Conservation (phyloP, 768 basidiomycete genomes). For the Pisolithus albus region DNA sequence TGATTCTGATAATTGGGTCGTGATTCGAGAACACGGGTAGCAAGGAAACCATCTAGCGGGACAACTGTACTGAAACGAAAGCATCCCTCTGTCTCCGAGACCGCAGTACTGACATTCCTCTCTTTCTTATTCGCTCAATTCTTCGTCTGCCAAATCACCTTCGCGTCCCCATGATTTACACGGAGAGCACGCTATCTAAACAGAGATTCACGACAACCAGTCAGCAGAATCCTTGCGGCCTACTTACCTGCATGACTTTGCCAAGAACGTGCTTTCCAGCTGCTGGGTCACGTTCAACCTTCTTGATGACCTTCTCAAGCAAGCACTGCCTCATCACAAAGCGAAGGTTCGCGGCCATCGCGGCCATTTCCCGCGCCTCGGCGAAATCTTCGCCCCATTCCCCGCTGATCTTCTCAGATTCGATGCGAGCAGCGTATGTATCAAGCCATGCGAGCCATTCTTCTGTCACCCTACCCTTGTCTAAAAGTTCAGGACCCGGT, state of each 20-base stretch:
- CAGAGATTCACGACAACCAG: neutral
- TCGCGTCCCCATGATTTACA: conserved; percentile 87
- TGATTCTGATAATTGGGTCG: too few relatives aligned
- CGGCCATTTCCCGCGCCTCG: conserved; percentile 41
- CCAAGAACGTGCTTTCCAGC: conserved; percentile 63
- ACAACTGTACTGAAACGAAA: conserved; percentile 75
- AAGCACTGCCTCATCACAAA: conserved; percentile 96
- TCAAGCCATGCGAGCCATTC: conserved; percentile 63
- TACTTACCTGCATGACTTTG: conserved; percentile 72
- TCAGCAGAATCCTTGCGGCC: neutral
- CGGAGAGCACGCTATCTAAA: conserved; percentile 82
- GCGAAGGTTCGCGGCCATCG: conserved; percentile 69
- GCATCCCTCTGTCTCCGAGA: conserved; percentile 63
- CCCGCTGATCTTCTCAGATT: conserved; percentile 34
- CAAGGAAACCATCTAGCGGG: conserved; percentile 44
- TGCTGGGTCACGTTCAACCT: conserved; percentile 58
- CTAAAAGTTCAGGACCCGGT: conserved; percentile 39
- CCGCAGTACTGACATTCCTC: conserved; percentile 76
- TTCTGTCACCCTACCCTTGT: conserved; percentile 38
- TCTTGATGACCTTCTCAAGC: conserved; percentile 81
- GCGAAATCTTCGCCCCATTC: conserved; percentile 44
- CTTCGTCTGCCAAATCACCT: conserved; percentile 38
- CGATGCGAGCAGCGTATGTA: conserved; percentile 52
- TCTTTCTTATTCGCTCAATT: conserved; percentile 48
- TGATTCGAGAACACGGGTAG: too few relatives aligned